Base-by-base conservation (phyloP, 148 eudicot species). In the Fagopyrum tataricum region DNA sequence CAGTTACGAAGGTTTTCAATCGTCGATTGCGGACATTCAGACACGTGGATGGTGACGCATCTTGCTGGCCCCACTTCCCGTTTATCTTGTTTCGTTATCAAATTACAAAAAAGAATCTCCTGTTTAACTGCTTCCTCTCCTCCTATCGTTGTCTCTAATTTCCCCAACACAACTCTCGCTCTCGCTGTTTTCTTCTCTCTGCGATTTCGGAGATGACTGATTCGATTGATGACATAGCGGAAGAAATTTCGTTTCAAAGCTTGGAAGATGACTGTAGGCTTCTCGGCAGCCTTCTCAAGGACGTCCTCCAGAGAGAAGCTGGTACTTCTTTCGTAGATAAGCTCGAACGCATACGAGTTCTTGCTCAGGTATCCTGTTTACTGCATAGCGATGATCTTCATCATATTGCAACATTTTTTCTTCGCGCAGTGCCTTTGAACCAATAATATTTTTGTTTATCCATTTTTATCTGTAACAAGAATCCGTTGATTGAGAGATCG, bases 201-300 rank as follows among this genome's bases (percentile, higher is more conserved):
- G 5, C 67, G n/a, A 64, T 64, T 37, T 15, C 39, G 4, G 62
- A 15, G 42, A 74, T 74, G 76, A 89, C 96, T 82, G 98, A 93
- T 72, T 85, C 85, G 0, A 91, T 89, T 1, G 98, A 93, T 71
- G 98, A 91, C 42, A 91, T 93, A 75, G 94, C 97, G 0, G 98
- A 87, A 80, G 98, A 89, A 67, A 93, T 93, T 7, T 89, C 97
- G 21, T 89, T 91, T 37, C 97, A 87, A 82, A 85, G 89, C 82
- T 91, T 85, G 39, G 98, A 91, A 40, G 98, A 93, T 72, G 97
- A 91, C 77, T 87, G 88, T 48, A 76, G 85, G 31, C 78, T 93
- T 9, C 94, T 93, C 39, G 88, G 86, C 9, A 90, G 87, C 73
- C 89, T 93, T 3, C 90, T 91, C 47, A 82, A 87, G 39, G 98